phyloP scores from a whole-genome alignment of 495 filamentous ascomycete genomes.

The Cladorrhinum samala region DNA sequence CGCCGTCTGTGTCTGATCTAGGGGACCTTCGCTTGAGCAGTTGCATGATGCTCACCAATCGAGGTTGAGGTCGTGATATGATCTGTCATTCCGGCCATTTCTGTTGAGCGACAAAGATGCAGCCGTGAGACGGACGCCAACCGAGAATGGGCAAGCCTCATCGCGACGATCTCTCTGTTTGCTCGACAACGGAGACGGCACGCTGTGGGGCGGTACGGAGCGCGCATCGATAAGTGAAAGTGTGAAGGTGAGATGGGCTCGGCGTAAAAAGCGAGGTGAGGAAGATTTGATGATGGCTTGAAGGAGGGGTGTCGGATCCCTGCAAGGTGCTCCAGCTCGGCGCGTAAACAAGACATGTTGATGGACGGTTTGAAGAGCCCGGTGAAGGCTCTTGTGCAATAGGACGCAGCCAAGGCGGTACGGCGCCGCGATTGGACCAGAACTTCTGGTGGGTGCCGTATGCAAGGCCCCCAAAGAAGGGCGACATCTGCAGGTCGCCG shows the following conservation, averaged over 20 bases:
- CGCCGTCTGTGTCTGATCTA: too few species aligned
- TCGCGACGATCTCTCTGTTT: conserved; percentile 11
- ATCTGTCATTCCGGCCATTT: conserved; percentile 11
- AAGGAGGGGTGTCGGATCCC: conserved; percentile 27
- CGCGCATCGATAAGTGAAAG: conserved; percentile 14
- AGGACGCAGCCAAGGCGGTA: conserved; percentile 31
- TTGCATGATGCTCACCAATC: conserved; percentile 7
- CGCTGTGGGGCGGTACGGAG: conserved; percentile 31
- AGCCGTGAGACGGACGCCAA: not conserved
- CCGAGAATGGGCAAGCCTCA: conserved; percentile 20
- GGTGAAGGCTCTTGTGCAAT: conserved; percentile 37
- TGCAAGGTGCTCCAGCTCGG: conserved; percentile 34
- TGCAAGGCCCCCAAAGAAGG: conserved; percentile 17
- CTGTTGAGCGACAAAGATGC: not conserved
- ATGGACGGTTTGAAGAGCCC: conserved; percentile 33
- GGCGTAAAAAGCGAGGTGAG: conserved; percentile 7
- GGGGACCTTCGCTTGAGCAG: not conserved
- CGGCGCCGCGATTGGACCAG: conserved; percentile 34
- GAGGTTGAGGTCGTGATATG: conserved; percentile 7
- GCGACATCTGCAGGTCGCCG: conserved; percentile 24
- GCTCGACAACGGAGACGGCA: conserved; percentile 16
- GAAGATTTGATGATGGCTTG: conserved; percentile 22
- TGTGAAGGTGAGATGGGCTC: not conserved
- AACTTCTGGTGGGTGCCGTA: conserved; percentile 13
- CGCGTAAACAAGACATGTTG: conserved; percentile 46